Evolutionary conservation across 202 grass and related monocot genomes (phyloP), one percentile per base, ranked within the genome.

Genomic region (Miscanthus sacchariflorus): DNA sequence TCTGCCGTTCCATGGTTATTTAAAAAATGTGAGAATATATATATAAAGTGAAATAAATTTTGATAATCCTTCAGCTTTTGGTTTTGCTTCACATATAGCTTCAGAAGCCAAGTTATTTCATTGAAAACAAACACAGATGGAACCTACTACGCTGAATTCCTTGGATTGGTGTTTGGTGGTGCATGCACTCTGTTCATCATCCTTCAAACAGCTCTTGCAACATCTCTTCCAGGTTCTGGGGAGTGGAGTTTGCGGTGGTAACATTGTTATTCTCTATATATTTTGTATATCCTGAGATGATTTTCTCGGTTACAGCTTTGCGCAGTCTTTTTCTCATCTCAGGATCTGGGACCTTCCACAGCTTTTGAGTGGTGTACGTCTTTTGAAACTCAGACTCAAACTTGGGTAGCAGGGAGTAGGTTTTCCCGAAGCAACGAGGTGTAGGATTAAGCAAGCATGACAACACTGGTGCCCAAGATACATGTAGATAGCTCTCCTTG

Each of bases 181-280:
- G 43, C 43, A 45, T 12, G 43, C 15, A 7, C 54, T 9, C 54
- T 58, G 18, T 35, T 35, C 54, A 39, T 81, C 78, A 81, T 35
- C 63, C 78, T 68, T 81, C 78, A 1, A 81, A 81, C 21, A 81
- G 19, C 64, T 68, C 78, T 19, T 49, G 9, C 42, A 81, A 18
- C 63, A 81, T 68, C 14, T 12, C 27, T 30, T 68, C 6, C 8
- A 81, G 64, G 4, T 19, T 24, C 8, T 13, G 63, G 2, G 63
- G 25, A 67, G 8, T 48, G 63, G 67, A 4, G 30, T 44, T 18
- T 46, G 14, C 8, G n/a, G 2, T 21, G 7, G 0, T 30, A 5
- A 5, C 28, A 18, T 10, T 49, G 27, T 68, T 14, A 13, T 81
- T 42, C 17, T 81, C 18, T 10, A 81, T 36, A 24, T 66, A 68